Base-by-base conservation (phyloP, 1,284 basidiomycete species). In the Meripilus lineatus region DNA sequence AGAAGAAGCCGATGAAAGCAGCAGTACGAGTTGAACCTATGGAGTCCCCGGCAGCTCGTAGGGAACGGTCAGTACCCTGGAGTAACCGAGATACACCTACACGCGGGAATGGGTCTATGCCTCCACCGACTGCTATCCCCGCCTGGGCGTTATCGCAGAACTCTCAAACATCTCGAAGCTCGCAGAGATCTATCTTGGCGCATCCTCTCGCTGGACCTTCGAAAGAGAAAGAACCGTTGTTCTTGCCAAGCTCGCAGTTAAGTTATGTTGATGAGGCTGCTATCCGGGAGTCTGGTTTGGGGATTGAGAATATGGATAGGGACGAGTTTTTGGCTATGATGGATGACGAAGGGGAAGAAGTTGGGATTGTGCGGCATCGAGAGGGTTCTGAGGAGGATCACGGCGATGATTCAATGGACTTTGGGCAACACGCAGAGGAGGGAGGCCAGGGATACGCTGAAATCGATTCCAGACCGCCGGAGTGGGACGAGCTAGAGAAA, bases 261-360 rank as follows among this genome's bases (percentile, higher is more conserved):
- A n/a, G 28, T 10, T 30, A 10, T 30, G 8, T n/a, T 30, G 10
- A 30, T 8, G n/a, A 10, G 28, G 10, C 28, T 30, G 10, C 28
- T 30, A 68, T 84, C 26, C 69, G 68, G 38, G 69, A 70, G 28
- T 77, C 79, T 3, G 83, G 82, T 5, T 61, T 85, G 15, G 82
- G 79, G 2, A 68, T 81, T 26, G 82, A 84, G 52, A 56, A 70
- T 48, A 84, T 87, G 81, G 66, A 72, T 47, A 68, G 62, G n/a
- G 71, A 77, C 15, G 81, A 84, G 56, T 63, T 87, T 35, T 69
- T 66, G 23, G 75, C 71, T 18, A 74, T 86, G 72, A 61, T 85
- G 24, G 81, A 83, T 45, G 81, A 70, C 33, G 81, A 82, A 2
- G 83, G 73, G 2, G 77, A 80, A 49, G 82, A 85, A 58, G 74